Evolutionary conservation across 208 protist genomes (phyloP), one percentile per base, ranked within the genome.

Genomic region (Acanthamoeba lenticulata): DNA sequence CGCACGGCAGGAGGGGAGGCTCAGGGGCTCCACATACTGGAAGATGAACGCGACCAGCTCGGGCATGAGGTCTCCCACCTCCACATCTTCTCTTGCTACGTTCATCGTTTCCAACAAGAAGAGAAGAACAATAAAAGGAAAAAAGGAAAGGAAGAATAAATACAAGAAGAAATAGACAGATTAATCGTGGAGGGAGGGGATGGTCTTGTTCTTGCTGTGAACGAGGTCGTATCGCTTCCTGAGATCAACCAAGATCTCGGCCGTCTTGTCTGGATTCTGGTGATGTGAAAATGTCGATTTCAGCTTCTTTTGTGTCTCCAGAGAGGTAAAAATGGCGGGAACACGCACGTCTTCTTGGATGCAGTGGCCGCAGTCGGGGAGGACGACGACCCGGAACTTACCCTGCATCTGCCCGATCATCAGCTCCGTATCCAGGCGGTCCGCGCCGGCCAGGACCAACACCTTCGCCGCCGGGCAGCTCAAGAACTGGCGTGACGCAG

Each of bases 361-460:
- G 21, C 94, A 88, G 92, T 97, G 96, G 15, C 96, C 96, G 77
- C 94, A 95, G 7, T 38, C 34, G 15, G 94, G 85, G 47, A 97
- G 62, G 9, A 97, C 0, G 44, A 86, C 72, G 6, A 97, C 62
- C 49, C 95, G 95, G 49, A 97, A 97, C 45, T 95, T 95, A 38
- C 96, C 96, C 86, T 96, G 95, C 96, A 97, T 97, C 45, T 97
- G 96, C 2, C 44, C 95, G 44, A 97, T 97, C 19, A 65, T 97
- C 27, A 97, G 60, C 55, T 94, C 89, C n/a, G 65, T 96, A 55
- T 97, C 96, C 40, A 97, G 49, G 69, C 96, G 67, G 57, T 97
- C 96, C 17, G 94, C 79, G 36, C 96, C 96, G 29, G 96, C 96
- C 13, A 97, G 45, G 29, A 97, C 94, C 11, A 96, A 47, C 44